Conservation (phyloP, 148 eudicot genomes). For the Fagopyrum tataricum region DNA sequence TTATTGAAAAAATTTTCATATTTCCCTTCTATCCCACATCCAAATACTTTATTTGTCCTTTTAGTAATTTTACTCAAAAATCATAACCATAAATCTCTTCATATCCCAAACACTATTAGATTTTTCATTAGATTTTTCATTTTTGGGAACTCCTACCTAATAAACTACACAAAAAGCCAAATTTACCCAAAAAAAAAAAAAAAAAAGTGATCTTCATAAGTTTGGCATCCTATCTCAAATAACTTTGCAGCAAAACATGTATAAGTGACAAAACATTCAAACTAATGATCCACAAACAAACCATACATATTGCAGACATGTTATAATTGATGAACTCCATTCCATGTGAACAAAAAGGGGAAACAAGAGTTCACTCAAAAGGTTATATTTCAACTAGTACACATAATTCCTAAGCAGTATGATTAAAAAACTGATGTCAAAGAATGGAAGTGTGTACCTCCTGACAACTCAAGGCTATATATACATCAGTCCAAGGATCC, state of each 20-base stretch:
- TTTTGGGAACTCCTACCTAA: no score
- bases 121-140: no score
- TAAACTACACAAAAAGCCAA: no score
- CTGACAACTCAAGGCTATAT: not conserved
- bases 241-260: conserved; percentile 2
- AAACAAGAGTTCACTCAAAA: not conserved
- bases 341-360: not conserved
- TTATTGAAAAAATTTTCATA: no score
- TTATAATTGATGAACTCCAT: not conserved
- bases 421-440: not conserved
- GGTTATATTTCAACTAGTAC: not conserved
- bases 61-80: no score
- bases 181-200: no score
- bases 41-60: not conserved
- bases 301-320: not conserved
- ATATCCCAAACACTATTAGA: no score
- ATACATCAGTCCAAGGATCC: conserved; percentile 16
- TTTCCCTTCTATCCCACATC: not conserved
- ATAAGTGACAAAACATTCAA: not conserved
- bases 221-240: not conserved
- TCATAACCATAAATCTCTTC: no score
- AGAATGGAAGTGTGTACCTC: not conserved
- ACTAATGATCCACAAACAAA: not conserved
- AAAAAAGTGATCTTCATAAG: not conserved
- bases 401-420: not conserved